phyloP scores from a whole-genome alignment of 352 stramenopile species.

The Globisporangium emineosum region DNA sequence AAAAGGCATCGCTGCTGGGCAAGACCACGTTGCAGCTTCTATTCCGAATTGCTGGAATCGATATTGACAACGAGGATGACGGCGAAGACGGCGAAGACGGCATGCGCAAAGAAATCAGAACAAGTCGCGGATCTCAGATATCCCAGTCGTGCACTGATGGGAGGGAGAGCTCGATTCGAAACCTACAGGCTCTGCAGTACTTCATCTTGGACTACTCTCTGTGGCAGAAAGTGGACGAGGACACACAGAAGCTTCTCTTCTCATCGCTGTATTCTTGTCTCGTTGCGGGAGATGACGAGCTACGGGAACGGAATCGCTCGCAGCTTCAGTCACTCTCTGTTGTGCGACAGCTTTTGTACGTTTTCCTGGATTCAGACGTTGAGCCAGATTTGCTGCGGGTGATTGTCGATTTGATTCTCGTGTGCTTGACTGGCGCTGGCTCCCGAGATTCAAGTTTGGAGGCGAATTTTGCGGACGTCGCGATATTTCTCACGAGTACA shows the following conservation, averaged over 20 bases:
- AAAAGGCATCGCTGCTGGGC: constrained; percentile 48
- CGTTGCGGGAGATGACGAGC: constrained; percentile 40
- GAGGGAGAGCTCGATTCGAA: constrained; percentile 45
- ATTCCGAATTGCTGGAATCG: constrained; percentile 56
- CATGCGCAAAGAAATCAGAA: not conserved
- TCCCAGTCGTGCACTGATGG: not conserved
- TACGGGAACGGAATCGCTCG: constrained; percentile 50
- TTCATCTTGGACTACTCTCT: constrained; percentile 73
- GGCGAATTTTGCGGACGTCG: constrained; percentile 62
- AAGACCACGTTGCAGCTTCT: constrained; percentile 31
- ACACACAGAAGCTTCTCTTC: constrained; percentile 52
- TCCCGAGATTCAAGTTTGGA: constrained; percentile 33
- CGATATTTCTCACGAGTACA: constrained; percentile 53
- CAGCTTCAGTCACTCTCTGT: constrained; percentile 66
- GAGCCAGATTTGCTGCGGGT: constrained; percentile 46
- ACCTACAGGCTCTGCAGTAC: constrained; percentile 63
- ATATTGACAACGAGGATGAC: constrained; percentile 25
- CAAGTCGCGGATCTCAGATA: not conserved
- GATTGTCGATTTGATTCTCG: constrained; percentile 63
- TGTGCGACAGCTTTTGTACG: constrained; percentile 64
- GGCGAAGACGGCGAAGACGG: not conserved
- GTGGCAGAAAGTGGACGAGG: constrained; percentile 43
- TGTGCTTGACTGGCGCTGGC: constrained; percentile 52
- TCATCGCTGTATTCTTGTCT: constrained; percentile 63
- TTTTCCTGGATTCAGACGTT: constrained; percentile 58